phyloP scores from a whole-genome alignment of 2,329 filamentous ascomycete genomes.

The Triangularia setosa region DNA sequence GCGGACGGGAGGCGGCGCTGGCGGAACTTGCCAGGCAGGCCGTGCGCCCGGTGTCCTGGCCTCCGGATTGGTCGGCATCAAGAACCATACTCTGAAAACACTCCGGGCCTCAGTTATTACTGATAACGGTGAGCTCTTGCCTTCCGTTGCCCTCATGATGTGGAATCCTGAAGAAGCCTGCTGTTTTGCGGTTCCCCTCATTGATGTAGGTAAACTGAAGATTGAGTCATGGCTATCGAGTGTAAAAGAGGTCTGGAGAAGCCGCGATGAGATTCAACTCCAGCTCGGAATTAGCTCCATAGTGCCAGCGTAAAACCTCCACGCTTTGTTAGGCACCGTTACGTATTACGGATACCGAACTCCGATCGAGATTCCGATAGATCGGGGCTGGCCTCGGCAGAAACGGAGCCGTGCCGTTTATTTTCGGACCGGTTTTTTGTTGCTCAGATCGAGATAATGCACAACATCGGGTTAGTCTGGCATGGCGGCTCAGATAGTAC shows the following conservation, averaged over 20 bases:
- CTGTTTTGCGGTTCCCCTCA: no score
- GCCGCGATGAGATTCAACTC: background rate
- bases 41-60: background rate
- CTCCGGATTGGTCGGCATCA: background rate
- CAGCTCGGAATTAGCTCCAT: background rate
- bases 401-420: background rate
- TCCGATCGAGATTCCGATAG: background rate
- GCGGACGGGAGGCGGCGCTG: background rate
- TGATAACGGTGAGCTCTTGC: no score
- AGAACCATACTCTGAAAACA: background rate
- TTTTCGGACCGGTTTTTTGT: background rate
- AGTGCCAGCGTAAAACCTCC: background rate
- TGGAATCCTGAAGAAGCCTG: no score
- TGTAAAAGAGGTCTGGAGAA: no score
- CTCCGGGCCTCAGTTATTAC: no score
- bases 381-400: background rate
- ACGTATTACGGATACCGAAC: background rate
- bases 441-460: constrained; percentile 1
- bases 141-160: no score
- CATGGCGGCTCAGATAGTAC: background rate
- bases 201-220: background rate
- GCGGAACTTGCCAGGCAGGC: background rate
- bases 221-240: no score
- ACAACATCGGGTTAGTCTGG: background rate
- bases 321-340: background rate